phyloP scores from a whole-genome alignment of 192 early-diverging fungal species.

The Spizellomyces punctatus region DNA sequence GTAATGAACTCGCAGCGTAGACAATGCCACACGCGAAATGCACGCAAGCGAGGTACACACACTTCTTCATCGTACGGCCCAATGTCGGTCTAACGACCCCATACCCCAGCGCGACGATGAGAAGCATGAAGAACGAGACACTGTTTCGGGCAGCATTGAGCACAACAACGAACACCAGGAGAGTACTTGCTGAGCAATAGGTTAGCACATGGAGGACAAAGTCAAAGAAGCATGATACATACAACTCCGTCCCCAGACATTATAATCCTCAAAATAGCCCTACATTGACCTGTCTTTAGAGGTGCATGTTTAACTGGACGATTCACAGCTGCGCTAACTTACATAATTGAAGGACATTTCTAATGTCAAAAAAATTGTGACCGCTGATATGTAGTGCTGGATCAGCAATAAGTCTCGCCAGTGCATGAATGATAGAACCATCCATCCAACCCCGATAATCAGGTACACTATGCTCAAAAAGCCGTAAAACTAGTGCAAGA shows the following conservation, averaged over 20 bases:
- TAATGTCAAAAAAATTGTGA: constrained; percentile 82
- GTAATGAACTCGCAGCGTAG: constrained; percentile 81
- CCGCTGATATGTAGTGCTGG: constrained; percentile 86
- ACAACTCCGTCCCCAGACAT: constrained; percentile 37
- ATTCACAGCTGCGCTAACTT: constrained; percentile 22
- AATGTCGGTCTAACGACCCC: constrained; percentile 94
- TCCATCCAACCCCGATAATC: constrained; percentile 76
- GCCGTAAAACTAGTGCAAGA: constrained; percentile 69
- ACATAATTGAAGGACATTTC: constrained; percentile 95
- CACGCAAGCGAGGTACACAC: constrained; percentile 69
- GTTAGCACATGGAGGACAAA: constrained; percentile 6
- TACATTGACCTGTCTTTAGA: background rate
- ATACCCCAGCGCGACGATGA: constrained; percentile 94
- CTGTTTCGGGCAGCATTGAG: constrained; percentile 89
- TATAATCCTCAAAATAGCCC: constrained; percentile 52
- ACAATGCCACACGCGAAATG: constrained; percentile 90
- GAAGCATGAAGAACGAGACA: constrained; percentile 93
- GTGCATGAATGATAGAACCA: constrained; percentile 71
- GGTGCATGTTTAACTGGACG: constrained; percentile 8
- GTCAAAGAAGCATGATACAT: constrained; percentile 3
- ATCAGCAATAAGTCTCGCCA: constrained; percentile 90
- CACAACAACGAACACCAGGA: constrained; percentile 75
- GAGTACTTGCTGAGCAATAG: constrained; percentile 46
- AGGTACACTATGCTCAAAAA: constrained; percentile 74
- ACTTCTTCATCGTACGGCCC: constrained; percentile 87